These are phyloP conservation scores for Annona cherimola DNA, from an alignment of 164 flowering plant genomes.

Conservation along the genomic window DNA sequence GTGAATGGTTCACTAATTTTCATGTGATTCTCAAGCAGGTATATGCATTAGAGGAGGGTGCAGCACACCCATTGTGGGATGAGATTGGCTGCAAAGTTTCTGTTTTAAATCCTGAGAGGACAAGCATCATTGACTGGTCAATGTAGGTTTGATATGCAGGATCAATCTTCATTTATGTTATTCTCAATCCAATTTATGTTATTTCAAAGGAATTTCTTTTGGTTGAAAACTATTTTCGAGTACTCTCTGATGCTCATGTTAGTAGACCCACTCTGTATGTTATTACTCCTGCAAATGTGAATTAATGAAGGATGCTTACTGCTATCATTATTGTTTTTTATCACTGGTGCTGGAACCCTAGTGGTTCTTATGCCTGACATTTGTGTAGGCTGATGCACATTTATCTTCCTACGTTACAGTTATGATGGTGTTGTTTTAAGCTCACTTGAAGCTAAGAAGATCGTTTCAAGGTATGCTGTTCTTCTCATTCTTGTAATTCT, in stretches of 20 bases:
- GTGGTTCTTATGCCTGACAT: not conserved
- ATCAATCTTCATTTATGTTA: slow-evolving; percentile 1
- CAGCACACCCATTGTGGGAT: slow-evolving; percentile 58
- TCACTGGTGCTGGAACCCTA: not conserved
- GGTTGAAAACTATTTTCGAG: not conserved
- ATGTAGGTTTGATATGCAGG: slow-evolving; percentile 45
- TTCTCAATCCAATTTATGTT: not conserved
- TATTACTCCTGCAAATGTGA: not conserved
- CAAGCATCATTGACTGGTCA: slow-evolving; percentile 73
- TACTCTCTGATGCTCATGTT: not conserved
- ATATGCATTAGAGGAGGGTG: slow-evolving; percentile 59
- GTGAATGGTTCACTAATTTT: slow-evolving; percentile 4
- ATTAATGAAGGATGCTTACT: not conserved
- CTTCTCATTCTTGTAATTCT: not conserved
- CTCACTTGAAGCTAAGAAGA: slow-evolving; percentile 68
- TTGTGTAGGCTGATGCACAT: slow-evolving; percentile 5
- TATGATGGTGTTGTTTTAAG: slow-evolving; percentile 78
- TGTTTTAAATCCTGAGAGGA: slow-evolving; percentile 42
- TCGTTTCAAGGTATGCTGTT: slow-evolving; percentile 56
- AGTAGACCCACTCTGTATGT: not conserved
- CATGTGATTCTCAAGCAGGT: slow-evolving; percentile 40
- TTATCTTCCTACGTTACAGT: slow-evolving; percentile 37
- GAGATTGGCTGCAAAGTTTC: slow-evolving; percentile 51
- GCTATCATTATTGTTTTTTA: not conserved
- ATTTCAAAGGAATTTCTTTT: not conserved